Percentiles rank a stretch among this genome's conserved stretches.
Conservation (phyloP, 2,329 filamentous ascomycete genomes). For the Aureobasidium sp. region DNA sequence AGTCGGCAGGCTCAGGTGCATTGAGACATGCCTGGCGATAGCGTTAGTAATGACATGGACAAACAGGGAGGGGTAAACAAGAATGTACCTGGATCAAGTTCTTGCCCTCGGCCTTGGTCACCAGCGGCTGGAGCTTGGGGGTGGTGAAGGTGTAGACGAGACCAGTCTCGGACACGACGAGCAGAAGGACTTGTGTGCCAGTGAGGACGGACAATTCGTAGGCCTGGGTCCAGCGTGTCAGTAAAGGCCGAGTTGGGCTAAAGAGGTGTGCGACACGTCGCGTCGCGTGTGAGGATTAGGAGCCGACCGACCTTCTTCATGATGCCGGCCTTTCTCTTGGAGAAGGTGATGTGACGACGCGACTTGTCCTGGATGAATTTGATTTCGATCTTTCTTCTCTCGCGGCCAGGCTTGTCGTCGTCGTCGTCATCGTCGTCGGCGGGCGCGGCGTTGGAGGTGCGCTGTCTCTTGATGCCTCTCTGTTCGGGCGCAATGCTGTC, state of each 20-base stretch:
- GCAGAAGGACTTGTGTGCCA: slow-evolving; percentile 89
- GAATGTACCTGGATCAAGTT: slow-evolving; percentile 85
- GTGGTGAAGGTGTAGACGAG: slow-evolving; percentile 98
- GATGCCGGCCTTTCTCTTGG: slow-evolving; percentile 98
- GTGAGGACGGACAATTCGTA: slow-evolving; percentile 97
- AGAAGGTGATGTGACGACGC: slow-evolving; percentile 98
- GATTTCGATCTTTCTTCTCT: slow-evolving; percentile 99
- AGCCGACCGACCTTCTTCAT: slow-evolving; percentile 83
- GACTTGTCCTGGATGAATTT: slow-evolving; percentile 99
- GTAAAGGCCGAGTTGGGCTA: not conserved
- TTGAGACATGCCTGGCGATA: slow-evolving; percentile 79
- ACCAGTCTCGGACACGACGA: slow-evolving; percentile 95
- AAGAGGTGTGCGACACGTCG: slow-evolving; percentile 7
- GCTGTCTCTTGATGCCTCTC: slow-evolving; percentile 83
- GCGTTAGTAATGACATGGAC: slow-evolving; percentile 27
- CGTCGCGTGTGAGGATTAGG: slow-evolving; percentile 8
- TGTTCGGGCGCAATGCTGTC: slow-evolving; percentile 51
- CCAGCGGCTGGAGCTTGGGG: slow-evolving; percentile 92
- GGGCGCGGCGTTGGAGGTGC: slow-evolving; percentile 50
- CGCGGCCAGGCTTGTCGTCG: slow-evolving; percentile 93
- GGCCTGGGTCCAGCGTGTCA: slow-evolving; percentile 43
- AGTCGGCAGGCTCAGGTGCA: slow-evolving; percentile 80
- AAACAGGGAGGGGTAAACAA: not conserved
- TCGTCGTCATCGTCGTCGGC: slow-evolving; percentile 95
- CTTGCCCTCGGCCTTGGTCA: slow-evolving; percentile 98